Percentiles rank a stretch among this genome's conserved stretches.
Evolutionary conservation across 2,329 filamentous ascomycete genomes (phyloP).

Genomic region (Lasiodiplodia theobromae): DNA sequence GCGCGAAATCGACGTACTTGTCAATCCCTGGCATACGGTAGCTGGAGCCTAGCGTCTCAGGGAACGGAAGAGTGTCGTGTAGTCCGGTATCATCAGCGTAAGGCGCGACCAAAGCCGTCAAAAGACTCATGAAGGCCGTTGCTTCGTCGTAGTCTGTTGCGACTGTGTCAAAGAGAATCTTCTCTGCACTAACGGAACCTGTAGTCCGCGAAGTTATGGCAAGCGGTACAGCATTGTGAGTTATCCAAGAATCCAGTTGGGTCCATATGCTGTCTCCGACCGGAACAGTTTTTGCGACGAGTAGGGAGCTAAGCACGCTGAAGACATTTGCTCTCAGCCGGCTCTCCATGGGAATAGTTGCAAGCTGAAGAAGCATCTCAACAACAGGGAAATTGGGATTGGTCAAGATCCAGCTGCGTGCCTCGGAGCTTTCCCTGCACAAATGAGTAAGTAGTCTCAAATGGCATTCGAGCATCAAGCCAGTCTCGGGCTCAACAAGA

Average conservation of each 20-base stretch:
- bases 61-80: constrained; percentile 82
- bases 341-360: constrained; percentile 76
- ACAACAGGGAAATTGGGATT: constrained; percentile 72
- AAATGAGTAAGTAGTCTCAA: constrained; percentile 86
- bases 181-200: not conserved
- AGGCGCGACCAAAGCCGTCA: constrained; percentile 75
- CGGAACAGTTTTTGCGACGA: constrained; percentile 73
- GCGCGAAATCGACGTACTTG: constrained; percentile 87
- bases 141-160: constrained; percentile 26
- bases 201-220: constrained; percentile 15
- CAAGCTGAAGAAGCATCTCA: constrained; percentile 78
- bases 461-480: constrained; percentile 97
- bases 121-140: constrained; percentile 71
- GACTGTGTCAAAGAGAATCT: constrained; percentile 27
- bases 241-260: constrained; percentile 78
- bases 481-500: constrained; percentile 88
- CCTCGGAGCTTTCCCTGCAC: constrained; percentile 73
- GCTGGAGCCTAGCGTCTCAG: constrained; percentile 79
- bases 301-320: constrained; percentile 74
- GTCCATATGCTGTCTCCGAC: constrained; percentile 80
- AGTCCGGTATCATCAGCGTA: constrained; percentile 66
- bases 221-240: constrained; percentile 18
- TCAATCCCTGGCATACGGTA: constrained; percentile 87
- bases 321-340: constrained; percentile 86
- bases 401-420: constrained; percentile 76